Conservation (phyloP, 108 stramenopile genomes). For the Aureococcus anophagefferens region DNA sequence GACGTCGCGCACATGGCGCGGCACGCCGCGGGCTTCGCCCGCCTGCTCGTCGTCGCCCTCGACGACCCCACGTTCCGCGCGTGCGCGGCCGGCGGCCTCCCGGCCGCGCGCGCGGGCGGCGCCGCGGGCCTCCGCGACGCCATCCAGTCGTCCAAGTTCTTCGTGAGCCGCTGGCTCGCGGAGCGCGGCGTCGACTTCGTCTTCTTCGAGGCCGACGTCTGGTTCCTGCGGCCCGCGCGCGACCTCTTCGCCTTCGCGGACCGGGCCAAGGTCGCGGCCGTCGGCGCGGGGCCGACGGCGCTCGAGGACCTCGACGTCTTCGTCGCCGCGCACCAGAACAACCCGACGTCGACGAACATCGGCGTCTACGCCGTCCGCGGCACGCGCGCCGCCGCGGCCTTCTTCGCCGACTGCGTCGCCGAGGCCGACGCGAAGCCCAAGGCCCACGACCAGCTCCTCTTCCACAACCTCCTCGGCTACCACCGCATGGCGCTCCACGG, state of each 20-base stretch:
- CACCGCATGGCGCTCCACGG: background rate
- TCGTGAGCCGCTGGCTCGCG: conserved; percentile 20
- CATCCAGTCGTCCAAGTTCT: conserved; percentile 30
- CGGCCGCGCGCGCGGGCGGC: too few species aligned
- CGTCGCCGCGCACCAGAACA: conserved; percentile 27
- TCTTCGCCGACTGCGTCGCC: conserved; percentile 21
- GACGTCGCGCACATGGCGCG: conserved; percentile 36
- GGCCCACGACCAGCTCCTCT: conserved; percentile 35
- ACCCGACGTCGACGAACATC: conserved; percentile 29
- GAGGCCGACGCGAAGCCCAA: conserved; percentile 9
- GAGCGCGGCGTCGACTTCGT: conserved; percentile 19
- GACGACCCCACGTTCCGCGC: background rate
- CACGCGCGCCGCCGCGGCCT: conserved; percentile 16
- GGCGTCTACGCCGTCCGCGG: conserved; percentile 26
- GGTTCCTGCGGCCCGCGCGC: conserved; percentile 31
- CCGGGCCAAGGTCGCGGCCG: background rate
- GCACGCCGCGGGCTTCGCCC: conserved; percentile 28
- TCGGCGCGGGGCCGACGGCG: background rate
- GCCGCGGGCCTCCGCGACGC: conserved; percentile 11
- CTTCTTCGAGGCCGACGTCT: conserved; percentile 44
- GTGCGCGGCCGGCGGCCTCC: background rate
- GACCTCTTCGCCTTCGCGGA: background rate
- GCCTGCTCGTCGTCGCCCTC: conserved; percentile 13
- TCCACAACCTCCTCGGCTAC: conserved; percentile 3
- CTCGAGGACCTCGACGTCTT: conserved; percentile 13